Base-by-base conservation (phyloP, 164 flowering plant species). In the Liriodendron chinense region DNA sequence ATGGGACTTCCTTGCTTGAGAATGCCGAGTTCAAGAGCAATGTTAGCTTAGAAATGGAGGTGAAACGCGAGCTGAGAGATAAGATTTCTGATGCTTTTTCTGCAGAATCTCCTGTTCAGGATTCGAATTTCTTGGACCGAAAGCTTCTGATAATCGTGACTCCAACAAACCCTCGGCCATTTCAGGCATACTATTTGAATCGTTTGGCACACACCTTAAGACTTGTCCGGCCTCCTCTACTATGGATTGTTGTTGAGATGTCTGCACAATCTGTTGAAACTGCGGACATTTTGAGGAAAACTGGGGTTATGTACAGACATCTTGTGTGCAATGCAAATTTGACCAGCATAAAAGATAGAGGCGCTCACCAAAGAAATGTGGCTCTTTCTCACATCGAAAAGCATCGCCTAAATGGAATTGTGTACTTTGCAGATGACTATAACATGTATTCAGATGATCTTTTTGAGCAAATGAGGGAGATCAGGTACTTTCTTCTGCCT, bases 231-330 rank as follows among this genome's bases (percentile, higher is more conserved):
- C 88, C 92, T 65, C 98, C 97, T 63, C 68, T 93, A 50, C 68
- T 95, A 73, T 95, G 99, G 99, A 84, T 95, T 22, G 98, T 92
- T 65, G 96, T 93, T 73, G 99, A 95, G 78, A 88, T 88, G 92
- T 80, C 80, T 47, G 72, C 88, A 24, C 96, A 89, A 79, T 91
- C 98, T 75, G 69, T 81, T 65, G 94, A 92, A 78, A 92, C 94
- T 67, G 94, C 96, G 61, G 87, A 85, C 28, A 65, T 93, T 18
- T 85, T 95, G 81, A 88, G 92, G 85, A 89, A 72, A 68, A 84
- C 84, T 4, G 93, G 99, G 72, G 86, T 95, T 74, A 90, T 91
- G 93, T 93, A 91, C 71, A 82, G 98, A 80, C 98, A 95, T 89
- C 90, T 95, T 62, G 86, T 89, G 24, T 92, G 94, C 77, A 80